Conservation (phyloP, 2,329 filamentous ascomycete genomes). For the Penicillium digitatum region DNA sequence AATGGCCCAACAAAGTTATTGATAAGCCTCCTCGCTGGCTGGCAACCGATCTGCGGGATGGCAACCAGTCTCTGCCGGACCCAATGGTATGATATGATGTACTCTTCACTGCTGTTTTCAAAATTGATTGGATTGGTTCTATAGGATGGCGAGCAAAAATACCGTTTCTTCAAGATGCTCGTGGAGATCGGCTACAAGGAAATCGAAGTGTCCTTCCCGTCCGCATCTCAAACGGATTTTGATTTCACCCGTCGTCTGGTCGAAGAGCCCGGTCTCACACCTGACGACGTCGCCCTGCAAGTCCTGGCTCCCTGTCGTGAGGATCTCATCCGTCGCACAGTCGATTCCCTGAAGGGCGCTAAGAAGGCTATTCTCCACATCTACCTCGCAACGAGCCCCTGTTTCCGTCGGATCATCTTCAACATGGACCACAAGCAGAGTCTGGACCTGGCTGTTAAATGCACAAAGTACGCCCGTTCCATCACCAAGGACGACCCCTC, state of each 20-base stretch:
- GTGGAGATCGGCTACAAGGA: constrained; percentile 92
- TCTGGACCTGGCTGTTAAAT: constrained; percentile 76
- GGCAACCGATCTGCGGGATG: constrained; percentile 82
- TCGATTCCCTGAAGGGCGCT: constrained; percentile 80
- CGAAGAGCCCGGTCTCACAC: constrained; percentile 75
- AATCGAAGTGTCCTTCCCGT: constrained; percentile 94
- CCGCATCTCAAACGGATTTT: constrained; percentile 90
- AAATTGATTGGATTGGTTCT: neutral
- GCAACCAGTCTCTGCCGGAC: constrained; percentile 88
- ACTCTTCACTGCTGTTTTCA: neutral
- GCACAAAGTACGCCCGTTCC: constrained; percentile 78
- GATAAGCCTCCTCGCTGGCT: constrained; percentile 88
- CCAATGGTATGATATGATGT: constrained; percentile 68
- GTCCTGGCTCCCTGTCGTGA: constrained; percentile 88
- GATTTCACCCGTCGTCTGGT: constrained; percentile 87
- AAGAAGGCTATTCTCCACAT: constrained; percentile 95
- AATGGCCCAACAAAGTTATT: constrained; percentile 79
- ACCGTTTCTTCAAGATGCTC: constrained; percentile 91
- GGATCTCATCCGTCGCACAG: constrained; percentile 83
- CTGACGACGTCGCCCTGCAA: constrained; percentile 87
- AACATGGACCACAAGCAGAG: constrained; percentile 78
- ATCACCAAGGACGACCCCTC: constrained; percentile 76
- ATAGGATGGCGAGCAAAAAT: constrained; percentile 91
- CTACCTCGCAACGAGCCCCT: constrained; percentile 93
- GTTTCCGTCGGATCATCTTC: constrained; percentile 90